Evolutionary conservation across 140 eudicot genomes (phyloP), one percentile per base, ranked within the genome.

Genomic region (Artemisia princeps): DNA sequence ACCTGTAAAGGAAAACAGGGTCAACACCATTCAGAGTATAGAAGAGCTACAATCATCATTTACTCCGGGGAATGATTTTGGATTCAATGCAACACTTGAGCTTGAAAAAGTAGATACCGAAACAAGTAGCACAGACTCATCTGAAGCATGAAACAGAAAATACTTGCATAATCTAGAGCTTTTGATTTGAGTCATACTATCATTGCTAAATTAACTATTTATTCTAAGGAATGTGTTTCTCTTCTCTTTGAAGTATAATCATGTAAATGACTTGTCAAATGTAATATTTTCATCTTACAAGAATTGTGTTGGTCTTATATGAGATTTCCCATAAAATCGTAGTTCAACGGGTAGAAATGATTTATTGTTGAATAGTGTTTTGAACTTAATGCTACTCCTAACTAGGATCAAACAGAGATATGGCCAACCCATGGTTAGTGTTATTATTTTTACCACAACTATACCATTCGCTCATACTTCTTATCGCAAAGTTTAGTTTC

Each of bases 31-130:
- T 45, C 94, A 90, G 65, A 81, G 82, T 68, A 76, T 78, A 51
- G 95, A 87, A 12, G 97, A 90, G 71, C 85, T 87, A 28, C 81
- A 87, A 58, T 67, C 76, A 30, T 49, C 69, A 55, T 90, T 90
- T 75, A 55, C 26, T 54, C 94, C 97, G 20, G 97, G 97, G 63
- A 83, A 69, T 59, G 90, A 76, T 64, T 90, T 90, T 70, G 95
- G 95, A 55, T 90, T 90, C 72, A 87, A 81, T 74, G 97, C 84
- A 57, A 80, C 77, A 55, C 56, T 90, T 17, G 90, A 90, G 65
- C 88, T 87, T 57, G 95, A 81, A 75, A 78, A 78, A 66, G 62
- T 79, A 28, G 83, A 62, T 48, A 52, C 24, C 46, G 77, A 73
- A 72, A 40, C 69, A 50, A 69, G n/a, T 44, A 55, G 68, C 56